These are phyloP conservation scores for Penicillium paneum DNA, from an alignment of 2,329 filamentous ascomycete species.

Conservation along the genomic window DNA sequence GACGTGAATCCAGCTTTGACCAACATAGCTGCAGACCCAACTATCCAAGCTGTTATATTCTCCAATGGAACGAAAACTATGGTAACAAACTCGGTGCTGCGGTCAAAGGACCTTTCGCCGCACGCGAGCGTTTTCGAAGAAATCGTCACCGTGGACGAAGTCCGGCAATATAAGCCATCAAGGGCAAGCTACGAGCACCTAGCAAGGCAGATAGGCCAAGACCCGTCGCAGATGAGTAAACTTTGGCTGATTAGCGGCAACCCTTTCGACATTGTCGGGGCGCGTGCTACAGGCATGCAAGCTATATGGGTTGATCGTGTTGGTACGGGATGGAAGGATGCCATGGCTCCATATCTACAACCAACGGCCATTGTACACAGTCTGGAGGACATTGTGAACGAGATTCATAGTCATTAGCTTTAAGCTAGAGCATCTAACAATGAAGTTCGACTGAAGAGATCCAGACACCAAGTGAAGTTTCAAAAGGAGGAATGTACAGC, in stretches of 20 bases:
- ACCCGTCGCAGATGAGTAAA: conserved; percentile 42
- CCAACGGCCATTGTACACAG: conserved; percentile 56
- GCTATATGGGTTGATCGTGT: conserved; percentile 66
- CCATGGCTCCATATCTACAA: conserved; percentile 48
- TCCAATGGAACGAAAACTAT: conserved; percentile 66
- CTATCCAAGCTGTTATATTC: conserved; percentile 60
- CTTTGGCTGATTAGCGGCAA: conserved; percentile 71
- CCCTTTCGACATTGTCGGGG: conserved; percentile 69
- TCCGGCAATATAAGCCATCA: conserved; percentile 63
- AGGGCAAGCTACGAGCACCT: conserved; percentile 61
- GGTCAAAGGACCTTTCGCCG: conserved; percentile 55
- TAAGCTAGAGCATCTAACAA: neutral
- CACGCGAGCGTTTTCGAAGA: conserved; percentile 51
- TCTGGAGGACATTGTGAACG: conserved; percentile 56
- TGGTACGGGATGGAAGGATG: conserved; percentile 64
- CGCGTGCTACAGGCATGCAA: conserved; percentile 58
- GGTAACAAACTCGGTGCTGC: conserved; percentile 58
- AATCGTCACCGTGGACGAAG: conserved; percentile 60
- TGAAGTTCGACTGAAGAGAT: neutral
- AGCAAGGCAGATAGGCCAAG: conserved; percentile 49
- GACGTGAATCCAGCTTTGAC: conserved; percentile 59
- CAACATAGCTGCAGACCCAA: conserved; percentile 41
- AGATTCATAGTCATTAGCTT: conserved; percentile 25
- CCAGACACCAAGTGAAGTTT: neutral
- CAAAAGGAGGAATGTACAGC: conserved; percentile 37